Base-by-base conservation (phyloP, 2,329 filamentous ascomycete genomes). In the Diaporthe caulivora region DNA sequence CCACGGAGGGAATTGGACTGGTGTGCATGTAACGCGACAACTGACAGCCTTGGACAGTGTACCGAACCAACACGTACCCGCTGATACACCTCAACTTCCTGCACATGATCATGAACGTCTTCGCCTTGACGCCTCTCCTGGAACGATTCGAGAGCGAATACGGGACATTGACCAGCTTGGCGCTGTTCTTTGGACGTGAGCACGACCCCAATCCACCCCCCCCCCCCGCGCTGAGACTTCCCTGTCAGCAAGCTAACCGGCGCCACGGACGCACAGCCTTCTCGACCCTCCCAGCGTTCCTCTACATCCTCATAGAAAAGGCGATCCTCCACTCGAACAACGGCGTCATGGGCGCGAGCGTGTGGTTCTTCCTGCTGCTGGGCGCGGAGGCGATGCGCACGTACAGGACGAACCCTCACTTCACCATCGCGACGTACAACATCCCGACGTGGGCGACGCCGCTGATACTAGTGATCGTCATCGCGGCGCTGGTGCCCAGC, bases 361-460 rank as follows among this genome's bases (percentile, higher is more conserved):
- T 98, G 72, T 98, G 96, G 95, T 93, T 97, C 0, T 98, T 98
- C 81, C 88, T 98, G 34, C 88, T 99, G 29, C 87, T 98, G 47
- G 93, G 92, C 54, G 91, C 93, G 76, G 96, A 98, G 83, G 92
- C 95, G 8, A 93, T 98, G 76, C 94, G 95, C 81, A 95, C 94
- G 2, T 96, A 93, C 83, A 92, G 91, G 78, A 88, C 91, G 42
- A 95, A 97, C 80, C 97, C 97, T 0, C 88, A 93, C 80, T 92
- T 98, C 77, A 89, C 87, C 31, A 85, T 92, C 73, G 87, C 83
- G 53, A 87, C 87, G 10, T 84, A 87, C 69, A 86, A 94, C 77
- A 95, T 99, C 73, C 96, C 97, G 2, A 98, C 95, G 0, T 98
- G 96, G 95, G 94, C 92, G 10, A 94, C 94, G 2, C 96, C 97